A percentile compares a stretch with the other conserved stretches of the same genome.
Conservation (phyloP, 2,329 filamentous ascomycete genomes). For the Incumbomyces delicatus region DNA sequence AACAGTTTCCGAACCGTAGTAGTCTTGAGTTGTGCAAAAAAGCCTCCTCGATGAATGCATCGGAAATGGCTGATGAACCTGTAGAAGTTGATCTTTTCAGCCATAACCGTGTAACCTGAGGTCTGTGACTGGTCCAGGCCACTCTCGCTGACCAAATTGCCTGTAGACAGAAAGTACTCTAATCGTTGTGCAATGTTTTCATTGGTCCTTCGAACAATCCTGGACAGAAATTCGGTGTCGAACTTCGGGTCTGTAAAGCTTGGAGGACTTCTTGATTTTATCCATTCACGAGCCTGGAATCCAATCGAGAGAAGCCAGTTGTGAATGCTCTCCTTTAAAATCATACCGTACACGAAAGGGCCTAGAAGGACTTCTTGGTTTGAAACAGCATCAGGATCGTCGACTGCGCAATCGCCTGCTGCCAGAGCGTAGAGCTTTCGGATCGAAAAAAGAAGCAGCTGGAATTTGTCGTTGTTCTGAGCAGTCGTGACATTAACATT, state of each 20-base stretch:
- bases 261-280: constrained; percentile 40
- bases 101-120: constrained; percentile 90
- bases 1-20: constrained; percentile 92
- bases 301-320: constrained; percentile 69
- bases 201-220: constrained; percentile 70
- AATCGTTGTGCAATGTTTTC: constrained; percentile 79
- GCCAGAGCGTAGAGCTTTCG: constrained; percentile 89
- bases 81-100: constrained; percentile 97
- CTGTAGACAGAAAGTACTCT: constrained; percentile 93
- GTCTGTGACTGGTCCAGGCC: constrained; percentile 91
- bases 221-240: constrained; percentile 64
- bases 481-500: constrained; percentile 72
- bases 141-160: constrained; percentile 82
- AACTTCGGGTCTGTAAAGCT: constrained; percentile 70
- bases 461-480: constrained; percentile 87
- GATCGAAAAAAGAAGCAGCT: constrained; percentile 89
- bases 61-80: constrained; percentile 98
- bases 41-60: constrained; percentile 97
- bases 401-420: constrained; percentile 81
- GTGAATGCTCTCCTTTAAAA: constrained; percentile 87
- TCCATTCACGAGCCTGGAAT: constrained; percentile 45
- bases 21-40: constrained; percentile 95
- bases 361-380: constrained; percentile 93
- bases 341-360: constrained; percentile 88
- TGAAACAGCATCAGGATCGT: constrained; percentile 93